Percentiles rank a stretch among this genome's conserved stretches.
phyloP scores from a whole-genome alignment of 257 asterid species.

The Solanum stenotomum region DNA sequence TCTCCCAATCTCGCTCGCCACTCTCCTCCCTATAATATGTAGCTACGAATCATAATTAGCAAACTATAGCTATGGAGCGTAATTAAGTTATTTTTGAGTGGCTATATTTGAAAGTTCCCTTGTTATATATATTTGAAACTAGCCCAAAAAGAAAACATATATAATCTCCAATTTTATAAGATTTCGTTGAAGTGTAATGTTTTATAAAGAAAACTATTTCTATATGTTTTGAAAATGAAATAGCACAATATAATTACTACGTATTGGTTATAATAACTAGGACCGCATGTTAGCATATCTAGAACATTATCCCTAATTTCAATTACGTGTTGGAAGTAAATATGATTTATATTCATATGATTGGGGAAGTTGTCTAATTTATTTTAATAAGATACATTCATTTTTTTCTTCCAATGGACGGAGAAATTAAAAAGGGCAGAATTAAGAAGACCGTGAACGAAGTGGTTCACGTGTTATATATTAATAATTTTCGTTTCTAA shows the following conservation, averaged over 20 bases:
- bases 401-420: neutral
- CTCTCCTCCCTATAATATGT: too few relatives aligned
- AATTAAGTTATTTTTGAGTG: too few relatives aligned
- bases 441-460: neutral
- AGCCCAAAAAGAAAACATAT: neutral
- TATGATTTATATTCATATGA: neutral
- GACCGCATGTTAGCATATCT: neutral
- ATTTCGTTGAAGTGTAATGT: neutral
- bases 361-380: neutral
- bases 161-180: neutral
- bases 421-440: neutral
- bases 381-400: neutral
- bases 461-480: neutral
- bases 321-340: neutral
- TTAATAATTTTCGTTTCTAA: neutral
- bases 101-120: too few relatives aligned
- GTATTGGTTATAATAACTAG: neutral
- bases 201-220: neutral
- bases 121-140: too few relatives aligned
- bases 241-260: neutral
- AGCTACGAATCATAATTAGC: too few relatives aligned
- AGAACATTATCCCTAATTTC: neutral
- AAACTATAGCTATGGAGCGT: too few relatives aligned
- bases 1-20: too few relatives aligned
- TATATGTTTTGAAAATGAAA: neutral